Conservation (phyloP, 257 asterid species). For the Ehretia macrophylla region DNA sequence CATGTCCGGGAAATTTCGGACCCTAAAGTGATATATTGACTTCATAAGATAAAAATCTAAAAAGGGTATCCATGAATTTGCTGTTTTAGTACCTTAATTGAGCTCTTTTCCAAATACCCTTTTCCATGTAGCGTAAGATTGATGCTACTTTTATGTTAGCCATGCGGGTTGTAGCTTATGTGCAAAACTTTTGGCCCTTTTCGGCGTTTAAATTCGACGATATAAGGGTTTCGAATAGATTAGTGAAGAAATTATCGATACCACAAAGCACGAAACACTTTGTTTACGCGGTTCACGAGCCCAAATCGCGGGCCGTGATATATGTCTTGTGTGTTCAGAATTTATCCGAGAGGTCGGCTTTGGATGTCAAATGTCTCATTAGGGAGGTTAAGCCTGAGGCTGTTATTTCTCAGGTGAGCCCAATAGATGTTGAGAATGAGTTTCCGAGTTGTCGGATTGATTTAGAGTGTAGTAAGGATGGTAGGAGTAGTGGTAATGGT, state of each 20-base stretch:
- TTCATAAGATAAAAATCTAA: no score
- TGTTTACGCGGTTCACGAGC: conserved; percentile 69
- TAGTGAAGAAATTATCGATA: conserved; percentile 57
- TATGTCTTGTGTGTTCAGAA: conserved; percentile 72
- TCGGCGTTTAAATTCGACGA: conserved; percentile 45
- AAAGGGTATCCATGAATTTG: not conserved
- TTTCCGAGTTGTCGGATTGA: not conserved
- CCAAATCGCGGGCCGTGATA: conserved; percentile 53
- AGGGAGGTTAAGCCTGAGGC: conserved; percentile 76
- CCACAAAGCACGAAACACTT: conserved; percentile 79
- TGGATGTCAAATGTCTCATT: conserved; percentile 67
- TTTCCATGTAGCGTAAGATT: not conserved
- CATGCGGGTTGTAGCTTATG: not conserved
- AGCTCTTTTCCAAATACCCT: not conserved
- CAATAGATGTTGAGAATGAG: conserved; percentile 20
- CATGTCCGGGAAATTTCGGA: no score
- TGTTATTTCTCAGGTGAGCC: conserved; percentile 70
- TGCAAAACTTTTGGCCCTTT: conserved; percentile 50
- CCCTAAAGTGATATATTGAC: no score
- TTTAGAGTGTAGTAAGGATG: not conserved
- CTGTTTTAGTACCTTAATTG: not conserved
- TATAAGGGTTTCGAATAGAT: conserved; percentile 59
- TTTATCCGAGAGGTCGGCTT: conserved; percentile 75
- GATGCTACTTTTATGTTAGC: not conserved
- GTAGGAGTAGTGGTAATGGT: not conserved